Evolutionary conservation across 805 yeast species (phyloP).

Genomic region (Brettanomyces nanus): DNA sequence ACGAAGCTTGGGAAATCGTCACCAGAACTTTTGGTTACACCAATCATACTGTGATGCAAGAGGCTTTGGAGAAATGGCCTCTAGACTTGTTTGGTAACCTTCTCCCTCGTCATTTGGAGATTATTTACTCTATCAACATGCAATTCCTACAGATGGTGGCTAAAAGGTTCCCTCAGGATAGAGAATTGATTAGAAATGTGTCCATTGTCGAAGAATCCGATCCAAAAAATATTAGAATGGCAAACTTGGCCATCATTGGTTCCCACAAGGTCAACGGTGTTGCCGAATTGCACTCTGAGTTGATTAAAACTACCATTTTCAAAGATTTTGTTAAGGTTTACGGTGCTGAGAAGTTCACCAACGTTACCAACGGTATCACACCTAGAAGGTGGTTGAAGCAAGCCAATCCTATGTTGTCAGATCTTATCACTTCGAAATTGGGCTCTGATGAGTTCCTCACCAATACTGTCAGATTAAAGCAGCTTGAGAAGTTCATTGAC

Average conservation of each 20-base stretch:
- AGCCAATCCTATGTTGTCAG: constrained; percentile 77
- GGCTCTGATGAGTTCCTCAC: constrained; percentile 64
- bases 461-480: constrained; percentile 59
- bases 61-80: constrained; percentile 96
- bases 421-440: constrained; percentile 63
- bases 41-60: constrained; percentile 90
- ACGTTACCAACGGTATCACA: constrained; percentile 91
- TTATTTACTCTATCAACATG: constrained; percentile 78
- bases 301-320: constrained; percentile 82
- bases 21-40: constrained; percentile 82
- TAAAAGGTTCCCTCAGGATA: constrained; percentile 65
- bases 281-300: constrained; percentile 89
- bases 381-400: constrained; percentile 95
- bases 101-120: constrained; percentile 87
- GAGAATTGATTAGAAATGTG: constrained; percentile 57
- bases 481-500: constrained; percentile 55
- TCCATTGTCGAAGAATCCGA: constrained; percentile 78
- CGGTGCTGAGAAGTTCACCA: constrained; percentile 78
- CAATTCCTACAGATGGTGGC: constrained; percentile 72
- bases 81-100: constrained; percentile 68
- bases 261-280: constrained; percentile 94
- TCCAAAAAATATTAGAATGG: constrained; percentile 87
- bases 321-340: constrained; percentile 80
- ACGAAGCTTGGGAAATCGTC: constrained; percentile 78
- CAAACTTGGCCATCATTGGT: constrained; percentile 82